Evolutionary conservation across 352 stramenopile genomes (phyloP).

Genomic region (Phytophthora boehmeriae): DNA sequence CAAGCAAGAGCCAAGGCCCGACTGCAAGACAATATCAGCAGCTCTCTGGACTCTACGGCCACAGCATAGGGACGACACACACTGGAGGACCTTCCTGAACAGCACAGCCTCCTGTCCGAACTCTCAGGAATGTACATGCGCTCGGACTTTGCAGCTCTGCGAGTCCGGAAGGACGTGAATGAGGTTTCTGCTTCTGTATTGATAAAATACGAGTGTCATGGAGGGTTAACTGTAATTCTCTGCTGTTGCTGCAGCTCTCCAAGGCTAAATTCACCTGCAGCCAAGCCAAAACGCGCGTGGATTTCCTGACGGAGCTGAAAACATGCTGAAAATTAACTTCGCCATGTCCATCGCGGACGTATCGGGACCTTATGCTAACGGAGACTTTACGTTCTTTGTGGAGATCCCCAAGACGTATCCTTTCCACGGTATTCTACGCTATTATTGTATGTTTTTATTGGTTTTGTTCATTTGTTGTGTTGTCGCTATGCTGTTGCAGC

Average conservation of each 20-base stretch:
- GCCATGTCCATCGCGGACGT: slow-evolving; percentile 79
- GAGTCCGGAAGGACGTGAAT: slow-evolving; percentile 87
- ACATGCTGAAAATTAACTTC: slow-evolving; percentile 85
- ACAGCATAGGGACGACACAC: not conserved
- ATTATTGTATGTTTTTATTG: slow-evolving; percentile 3
- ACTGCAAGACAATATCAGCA: not conserved
- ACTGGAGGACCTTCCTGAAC: not conserved
- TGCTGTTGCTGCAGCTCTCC: slow-evolving; percentile 47
- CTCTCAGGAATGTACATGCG: slow-evolving; percentile 62
- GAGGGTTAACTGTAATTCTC: slow-evolving; percentile 6
- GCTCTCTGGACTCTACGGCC: not conserved
- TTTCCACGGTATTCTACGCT: slow-evolving; percentile 63
- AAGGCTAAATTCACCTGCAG: slow-evolving; percentile 84
- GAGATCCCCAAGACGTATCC: slow-evolving; percentile 89
- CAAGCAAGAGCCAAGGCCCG: not conserved
- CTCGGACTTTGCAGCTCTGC: slow-evolving; percentile 78
- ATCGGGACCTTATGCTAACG: slow-evolving; percentile 79
- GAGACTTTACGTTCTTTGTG: slow-evolving; percentile 87
- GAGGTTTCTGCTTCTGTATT: slow-evolving; percentile 43
- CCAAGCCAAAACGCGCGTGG: slow-evolving; percentile 79
- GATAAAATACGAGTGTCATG: not conserved
- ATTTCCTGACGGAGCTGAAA: slow-evolving; percentile 83
- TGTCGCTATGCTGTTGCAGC: slow-evolving; percentile 40
- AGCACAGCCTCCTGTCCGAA: not conserved
- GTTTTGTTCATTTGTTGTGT: slow-evolving; percentile 3